Evolutionary conservation across 2,329 filamentous ascomycete genomes (phyloP), one percentile per base, ranked within the genome.

Genomic region (Scolecobasidium constrictum): DNA sequence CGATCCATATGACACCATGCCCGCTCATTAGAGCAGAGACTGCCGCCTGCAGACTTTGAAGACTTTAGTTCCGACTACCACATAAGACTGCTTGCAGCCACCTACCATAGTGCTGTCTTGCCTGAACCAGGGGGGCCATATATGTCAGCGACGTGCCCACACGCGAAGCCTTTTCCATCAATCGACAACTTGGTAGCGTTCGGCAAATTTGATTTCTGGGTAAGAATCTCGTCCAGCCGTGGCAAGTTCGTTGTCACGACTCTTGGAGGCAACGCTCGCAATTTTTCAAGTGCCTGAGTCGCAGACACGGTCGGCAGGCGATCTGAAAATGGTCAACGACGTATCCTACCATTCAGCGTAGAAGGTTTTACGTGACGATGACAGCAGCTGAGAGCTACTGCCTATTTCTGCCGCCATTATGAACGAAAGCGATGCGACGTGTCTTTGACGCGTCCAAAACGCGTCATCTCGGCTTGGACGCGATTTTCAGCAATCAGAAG

Each of bases 111-210:
- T 11, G 81, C 72, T 3, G 86, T 94, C 68, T 94, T 95, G 21
- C 88, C 90, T 19, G 76, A 76, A 2, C 87, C 88, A 6, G 86
- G 82, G 9, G 88, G 86, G 1, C 90, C 90, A 74, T 85, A 94
- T 39, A 94, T 66, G 61, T 96, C 90, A 3, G 83, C 84, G 34
- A 94, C 71, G 58, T 86, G 83, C 12, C 87, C 86, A 44, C 79
- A 76, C 47, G 73, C 73, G 38, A 94, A 68, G 3, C 86, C 87
- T 15, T 73, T 71, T 42, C 54, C 53, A 15, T 34, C 21, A 12
- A 23, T 49, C 45, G 42, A 47, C 35, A 20, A 53, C 16, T 21
- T 20, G 19, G 20, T 18, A 9, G 31, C 39, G 52, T 46, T 54
- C 52, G 17, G 52, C 52, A 15, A 45, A 46, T 43, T 50, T 48